These are phyloP conservation scores for Immersiella caudata DNA, from an alignment of 495 filamentous ascomycete species.

Conservation along the genomic window DNA sequence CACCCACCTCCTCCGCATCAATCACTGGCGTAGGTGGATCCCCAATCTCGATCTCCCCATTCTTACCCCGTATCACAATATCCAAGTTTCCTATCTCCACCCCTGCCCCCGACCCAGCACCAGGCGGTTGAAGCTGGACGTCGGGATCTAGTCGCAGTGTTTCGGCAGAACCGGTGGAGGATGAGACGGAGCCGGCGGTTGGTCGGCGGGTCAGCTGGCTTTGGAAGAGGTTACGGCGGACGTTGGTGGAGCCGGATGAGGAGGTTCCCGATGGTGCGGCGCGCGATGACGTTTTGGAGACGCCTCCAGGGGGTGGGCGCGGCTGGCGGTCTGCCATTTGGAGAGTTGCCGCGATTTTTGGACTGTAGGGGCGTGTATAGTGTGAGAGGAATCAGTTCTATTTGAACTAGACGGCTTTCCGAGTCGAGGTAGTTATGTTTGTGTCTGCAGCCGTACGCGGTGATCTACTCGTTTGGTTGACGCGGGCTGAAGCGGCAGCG, in stretches of 20 bases:
- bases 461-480: neutral
- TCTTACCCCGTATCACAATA: conserved; percentile 74
- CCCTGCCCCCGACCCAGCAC: neutral
- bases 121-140: neutral
- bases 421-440: neutral
- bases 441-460: neutral
- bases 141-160: conserved; percentile 31
- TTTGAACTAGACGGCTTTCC: neutral
- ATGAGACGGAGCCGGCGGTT: conserved; percentile 41
- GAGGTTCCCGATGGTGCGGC: conserved; percentile 5
- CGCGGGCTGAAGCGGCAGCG: neutral
- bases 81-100: conserved; percentile 52
- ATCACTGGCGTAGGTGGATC: conserved; percentile 60
- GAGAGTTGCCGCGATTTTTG: neutral
- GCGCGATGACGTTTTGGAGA: conserved; percentile 7
- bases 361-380: too few relatives aligned
- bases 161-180: conserved; percentile 39
- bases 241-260: conserved; percentile 28
- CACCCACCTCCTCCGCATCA: conserved; percentile 57
- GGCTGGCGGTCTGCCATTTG: conserved; percentile 26
- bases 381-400: neutral
- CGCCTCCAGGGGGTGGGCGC: conserved; percentile 3
- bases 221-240: conserved; percentile 77
- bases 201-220: conserved; percentile 70
- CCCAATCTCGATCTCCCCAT: conserved; percentile 71